phyloP scores from a whole-genome alignment of 805 yeast species.

The Grigorovia humatica region DNA sequence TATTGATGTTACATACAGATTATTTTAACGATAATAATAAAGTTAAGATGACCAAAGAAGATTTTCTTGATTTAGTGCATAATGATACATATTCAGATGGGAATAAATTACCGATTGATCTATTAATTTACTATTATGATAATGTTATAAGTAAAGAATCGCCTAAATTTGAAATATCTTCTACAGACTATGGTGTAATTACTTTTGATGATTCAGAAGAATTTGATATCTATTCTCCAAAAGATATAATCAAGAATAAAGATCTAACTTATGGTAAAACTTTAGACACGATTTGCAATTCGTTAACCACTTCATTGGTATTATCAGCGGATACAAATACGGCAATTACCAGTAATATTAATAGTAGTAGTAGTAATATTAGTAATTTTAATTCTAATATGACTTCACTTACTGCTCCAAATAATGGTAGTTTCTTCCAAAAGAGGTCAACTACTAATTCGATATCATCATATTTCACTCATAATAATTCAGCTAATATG shows the following conservation, averaged over 20 bases:
- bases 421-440: neutral
- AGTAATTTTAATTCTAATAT: neutral
- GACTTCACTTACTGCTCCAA: constrained; percentile 1
- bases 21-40: constrained; percentile 57
- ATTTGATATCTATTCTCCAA: constrained; percentile 17
- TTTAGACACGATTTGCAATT: constrained; percentile 2
- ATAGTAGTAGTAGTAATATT: neutral
- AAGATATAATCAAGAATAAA: constrained; percentile 8
- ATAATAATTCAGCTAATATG: neutral
- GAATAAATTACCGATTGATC: constrained; percentile 30
- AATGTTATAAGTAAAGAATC: constrained; percentile 56
- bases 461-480: constrained; percentile 17
- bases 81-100: constrained; percentile 24
- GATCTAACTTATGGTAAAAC: neutral
- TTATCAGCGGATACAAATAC: neutral
- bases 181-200: neutral
- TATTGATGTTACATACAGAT: constrained; percentile 68
- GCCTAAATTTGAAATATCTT: constrained; percentile 17
- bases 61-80: constrained; percentile 42
- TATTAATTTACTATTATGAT: constrained; percentile 51
- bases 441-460: constrained; percentile 17
- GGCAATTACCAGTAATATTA: neutral
- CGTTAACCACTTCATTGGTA: neutral
- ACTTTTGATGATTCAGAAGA: constrained; percentile 2
- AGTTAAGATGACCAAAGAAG: constrained; percentile 54